Evolutionary conservation across 768 basidiomycete genomes (phyloP).

Genomic region (Lactarius sp.): DNA sequence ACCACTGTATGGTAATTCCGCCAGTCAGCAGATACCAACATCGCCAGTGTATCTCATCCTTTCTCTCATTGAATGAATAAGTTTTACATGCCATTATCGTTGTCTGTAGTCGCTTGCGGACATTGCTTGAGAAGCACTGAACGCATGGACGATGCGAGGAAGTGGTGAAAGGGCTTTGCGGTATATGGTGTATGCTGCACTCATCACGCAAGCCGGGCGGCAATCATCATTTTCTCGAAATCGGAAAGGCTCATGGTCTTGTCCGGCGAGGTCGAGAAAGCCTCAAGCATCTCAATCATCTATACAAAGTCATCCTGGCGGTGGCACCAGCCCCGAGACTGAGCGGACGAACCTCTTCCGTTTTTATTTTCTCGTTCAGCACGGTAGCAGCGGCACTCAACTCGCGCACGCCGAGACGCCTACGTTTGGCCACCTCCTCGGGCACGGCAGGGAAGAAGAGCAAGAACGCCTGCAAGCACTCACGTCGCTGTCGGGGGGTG

Average conservation of each 20-base stretch:
- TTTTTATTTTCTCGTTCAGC: constrained; percentile 66
- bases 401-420: constrained; percentile 63
- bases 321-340: background rate
- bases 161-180: background rate
- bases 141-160: background rate
- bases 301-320: constrained; percentile 29
- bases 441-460: constrained; percentile 65
- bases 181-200: background rate
- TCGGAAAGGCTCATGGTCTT: constrained; percentile 62
- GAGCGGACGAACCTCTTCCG: constrained; percentile 54
- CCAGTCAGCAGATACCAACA: too few species aligned
- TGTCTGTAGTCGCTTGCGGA: background rate
- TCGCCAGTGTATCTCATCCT: background rate
- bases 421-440: constrained; percentile 42
- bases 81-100: background rate
- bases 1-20: background rate
- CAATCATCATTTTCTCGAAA: constrained; percentile 72
- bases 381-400: constrained; percentile 54
- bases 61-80: background rate
- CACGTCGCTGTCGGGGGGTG: constrained; percentile 48
- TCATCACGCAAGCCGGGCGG: constrained; percentile 47
- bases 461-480: constrained; percentile 55
- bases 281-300: constrained; percentile 78
- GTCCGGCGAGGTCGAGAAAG: constrained; percentile 66
- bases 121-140: background rate